A percentile compares a stretch with the other conserved stretches of the same genome.
Evolutionary conservation across 2,329 filamentous ascomycete genomes (phyloP).

Genomic region (Monascus ruber): DNA sequence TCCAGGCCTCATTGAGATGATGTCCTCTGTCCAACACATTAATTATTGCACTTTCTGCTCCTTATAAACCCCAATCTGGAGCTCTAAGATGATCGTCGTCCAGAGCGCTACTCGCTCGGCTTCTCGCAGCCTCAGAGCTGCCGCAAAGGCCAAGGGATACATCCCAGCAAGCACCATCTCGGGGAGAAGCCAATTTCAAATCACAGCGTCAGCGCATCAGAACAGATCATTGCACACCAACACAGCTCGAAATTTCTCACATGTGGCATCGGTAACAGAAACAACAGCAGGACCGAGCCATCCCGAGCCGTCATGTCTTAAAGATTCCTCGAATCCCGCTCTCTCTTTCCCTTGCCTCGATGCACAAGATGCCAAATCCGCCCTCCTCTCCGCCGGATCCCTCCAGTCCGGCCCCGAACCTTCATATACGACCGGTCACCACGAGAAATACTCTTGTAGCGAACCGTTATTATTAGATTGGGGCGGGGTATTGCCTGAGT

Average conservation of each 20-base stretch:
- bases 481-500: slow-evolving; percentile 83
- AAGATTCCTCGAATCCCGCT: slow-evolving; percentile 59
- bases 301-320: slow-evolving; percentile 10
- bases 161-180: slow-evolving; percentile 2
- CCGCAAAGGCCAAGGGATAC: slow-evolving; percentile 4
- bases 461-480: slow-evolving; percentile 78
- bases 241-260: slow-evolving; percentile 8
- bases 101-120: slow-evolving; percentile 7
- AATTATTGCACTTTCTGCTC: background rate
- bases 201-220: background rate
- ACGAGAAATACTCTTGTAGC: slow-evolving; percentile 61
- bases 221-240: slow-evolving; percentile 11
- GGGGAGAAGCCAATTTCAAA: slow-evolving; percentile 4
- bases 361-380: slow-evolving; percentile 66
- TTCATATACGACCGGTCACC: slow-evolving; percentile 83
- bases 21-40: background rate
- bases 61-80: background rate
- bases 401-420: slow-evolving; percentile 75
- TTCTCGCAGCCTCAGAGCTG: slow-evolving; percentile 5
- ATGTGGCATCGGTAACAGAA: background rate
- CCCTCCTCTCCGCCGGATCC: slow-evolving; percentile 56
- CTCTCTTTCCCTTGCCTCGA: slow-evolving; percentile 87
- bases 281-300: slow-evolving; percentile 7
- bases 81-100: slow-evolving; percentile 8
- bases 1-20: background rate